Evolutionary conservation across 1,284 basidiomycete genomes (phyloP).

Genomic region (Cystobasidium sp.): DNA sequence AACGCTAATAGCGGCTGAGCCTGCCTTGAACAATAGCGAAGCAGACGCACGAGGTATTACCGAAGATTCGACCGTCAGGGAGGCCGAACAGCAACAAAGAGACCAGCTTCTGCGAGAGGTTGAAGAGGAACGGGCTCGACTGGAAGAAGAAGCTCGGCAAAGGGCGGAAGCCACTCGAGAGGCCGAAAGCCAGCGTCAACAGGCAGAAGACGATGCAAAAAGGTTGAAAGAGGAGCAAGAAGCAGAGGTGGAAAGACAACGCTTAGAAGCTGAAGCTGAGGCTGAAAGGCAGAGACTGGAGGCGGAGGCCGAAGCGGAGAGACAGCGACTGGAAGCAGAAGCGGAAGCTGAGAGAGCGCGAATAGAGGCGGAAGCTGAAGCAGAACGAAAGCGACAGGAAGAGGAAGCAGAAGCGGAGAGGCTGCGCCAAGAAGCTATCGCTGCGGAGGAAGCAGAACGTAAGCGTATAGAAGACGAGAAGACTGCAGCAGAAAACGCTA

Average conservation of each 20-base stretch:
- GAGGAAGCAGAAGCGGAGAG: slow-evolving; percentile 11
- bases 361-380: slow-evolving; percentile 2
- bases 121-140: background rate
- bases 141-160: background rate
- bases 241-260: background rate
- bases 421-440: slow-evolving; percentile 15
- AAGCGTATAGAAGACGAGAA: background rate
- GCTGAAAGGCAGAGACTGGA: background rate
- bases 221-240: too few species aligned
- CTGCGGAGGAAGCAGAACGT: slow-evolving; percentile 1
- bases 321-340: slow-evolving; percentile 8
- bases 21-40: too few species aligned
- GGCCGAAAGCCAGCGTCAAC: too few species aligned
- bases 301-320: slow-evolving; percentile 9
- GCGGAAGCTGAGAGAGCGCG: background rate
- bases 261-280: background rate
- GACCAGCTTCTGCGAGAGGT: background rate
- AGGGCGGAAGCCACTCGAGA: too few species aligned
- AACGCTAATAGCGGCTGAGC: too few species aligned
- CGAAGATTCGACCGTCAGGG: too few species aligned
- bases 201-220: too few species aligned
- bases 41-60: too few species aligned
- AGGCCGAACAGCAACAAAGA: background rate
- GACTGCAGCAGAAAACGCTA: slow-evolving; percentile 12
- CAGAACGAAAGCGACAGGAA: background rate